These are phyloP conservation scores for Ganoderma sp. DNA, from an alignment of 1,284 basidiomycete genomes.

Conservation along the genomic window DNA sequence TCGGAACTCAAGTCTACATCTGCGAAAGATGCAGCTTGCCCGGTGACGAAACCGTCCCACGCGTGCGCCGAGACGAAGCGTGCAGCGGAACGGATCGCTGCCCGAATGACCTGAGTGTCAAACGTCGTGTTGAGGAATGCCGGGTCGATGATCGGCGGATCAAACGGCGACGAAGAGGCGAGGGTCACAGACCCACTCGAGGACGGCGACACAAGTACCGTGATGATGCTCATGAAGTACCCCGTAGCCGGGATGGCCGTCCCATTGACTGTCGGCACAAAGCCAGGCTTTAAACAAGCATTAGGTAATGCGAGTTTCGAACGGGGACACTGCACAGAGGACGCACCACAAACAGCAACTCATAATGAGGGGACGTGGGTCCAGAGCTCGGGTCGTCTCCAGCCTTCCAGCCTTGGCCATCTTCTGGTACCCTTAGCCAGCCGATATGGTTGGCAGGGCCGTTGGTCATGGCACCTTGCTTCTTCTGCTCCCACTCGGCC, in stretches of 20 bases:
- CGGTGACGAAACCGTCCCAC: conserved; percentile 44
- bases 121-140: conserved; percentile 42
- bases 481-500: conserved; percentile 38
- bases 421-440: conserved; percentile 31
- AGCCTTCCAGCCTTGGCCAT: conserved; percentile 17
- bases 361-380: conserved; percentile 31
- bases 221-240: conserved; percentile 13
- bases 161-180: conserved; percentile 45
- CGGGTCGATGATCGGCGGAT: conserved; percentile 48
- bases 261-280: conserved; percentile 21
- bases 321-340: background rate
- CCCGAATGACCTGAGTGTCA: conserved; percentile 44
- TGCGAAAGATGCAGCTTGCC: conserved; percentile 40
- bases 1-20: conserved; percentile 30
- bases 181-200: conserved; percentile 40
- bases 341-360: conserved; percentile 21
- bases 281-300: conserved; percentile 1
- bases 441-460: conserved; percentile 28
- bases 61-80: conserved; percentile 42
- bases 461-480: conserved; percentile 27
- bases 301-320: background rate
- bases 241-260: conserved; percentile 15
- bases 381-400: conserved; percentile 33
- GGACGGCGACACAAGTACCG: conserved; percentile 4
- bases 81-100: conserved; percentile 41